A percentile compares a stretch with the other conserved stretches of the same genome.
These are phyloP conservation scores for Suhomyces taliae DNA, from an alignment of 1,139 yeast species.

Conservation along the genomic window DNA sequence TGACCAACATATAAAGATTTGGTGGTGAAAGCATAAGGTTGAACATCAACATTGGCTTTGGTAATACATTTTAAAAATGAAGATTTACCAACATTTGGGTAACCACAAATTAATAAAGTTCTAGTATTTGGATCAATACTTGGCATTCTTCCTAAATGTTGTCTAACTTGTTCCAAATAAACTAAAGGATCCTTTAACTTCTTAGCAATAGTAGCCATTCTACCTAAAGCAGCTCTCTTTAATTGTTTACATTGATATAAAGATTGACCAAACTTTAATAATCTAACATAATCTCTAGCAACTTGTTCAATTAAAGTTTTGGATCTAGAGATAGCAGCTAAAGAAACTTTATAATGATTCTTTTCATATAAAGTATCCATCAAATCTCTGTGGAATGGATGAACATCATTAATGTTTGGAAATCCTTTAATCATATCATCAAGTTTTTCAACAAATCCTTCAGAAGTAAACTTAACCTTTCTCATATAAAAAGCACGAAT, in stretches of 20 bases:
- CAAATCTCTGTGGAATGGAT: slow-evolving; percentile 96
- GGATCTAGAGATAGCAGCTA: slow-evolving; percentile 93
- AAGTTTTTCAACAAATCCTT: slow-evolving; percentile 91
- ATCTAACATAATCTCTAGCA: slow-evolving; percentile 88
- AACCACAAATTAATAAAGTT: slow-evolving; percentile 95
- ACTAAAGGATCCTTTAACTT: slow-evolving; percentile 90
- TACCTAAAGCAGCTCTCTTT: slow-evolving; percentile 97
- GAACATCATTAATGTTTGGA: slow-evolving; percentile 96
- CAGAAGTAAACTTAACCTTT: slow-evolving; percentile 93
- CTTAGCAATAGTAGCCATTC: slow-evolving; percentile 98
- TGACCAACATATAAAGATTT: slow-evolving; percentile 95
- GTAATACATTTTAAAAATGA: slow-evolving; percentile 91
- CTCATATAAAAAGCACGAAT: slow-evolving; percentile 98
- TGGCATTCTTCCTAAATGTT: slow-evolving; percentile 97
- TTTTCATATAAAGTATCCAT: slow-evolving; percentile 97
- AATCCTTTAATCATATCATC: slow-evolving; percentile 82
- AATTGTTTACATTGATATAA: slow-evolving; percentile 97
- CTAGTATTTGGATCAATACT: slow-evolving; percentile 98
- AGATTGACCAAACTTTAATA: slow-evolving; percentile 95
- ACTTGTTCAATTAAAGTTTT: slow-evolving; percentile 94
- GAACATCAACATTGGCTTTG: slow-evolving; percentile 98
- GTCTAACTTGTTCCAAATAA: slow-evolving; percentile 97
- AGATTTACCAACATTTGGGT: slow-evolving; percentile 98
- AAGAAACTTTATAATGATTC: slow-evolving; percentile 96
- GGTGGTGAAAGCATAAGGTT: slow-evolving; percentile 98